A percentile compares a stretch with the other conserved stretches of the same genome.
phyloP scores from a whole-genome alignment of 2,329 filamentous ascomycete species.

The Sporothrix mexicana region DNA sequence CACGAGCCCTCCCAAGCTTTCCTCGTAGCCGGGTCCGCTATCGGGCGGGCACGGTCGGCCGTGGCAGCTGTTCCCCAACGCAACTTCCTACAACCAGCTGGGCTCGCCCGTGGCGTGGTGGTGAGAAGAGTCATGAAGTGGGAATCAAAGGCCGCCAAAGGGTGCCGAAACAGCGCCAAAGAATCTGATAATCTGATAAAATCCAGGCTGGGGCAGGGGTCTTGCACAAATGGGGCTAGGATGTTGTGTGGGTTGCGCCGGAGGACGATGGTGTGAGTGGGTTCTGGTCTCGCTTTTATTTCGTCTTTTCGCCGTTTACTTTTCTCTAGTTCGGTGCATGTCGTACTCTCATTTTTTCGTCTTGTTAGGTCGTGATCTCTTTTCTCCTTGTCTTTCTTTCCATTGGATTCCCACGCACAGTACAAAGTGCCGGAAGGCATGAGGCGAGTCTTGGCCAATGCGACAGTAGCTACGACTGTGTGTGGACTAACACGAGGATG shows the following conservation, averaged over 20 bases:
- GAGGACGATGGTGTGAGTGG: not conserved
- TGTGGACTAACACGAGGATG: not conserved
- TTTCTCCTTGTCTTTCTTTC: not conserved
- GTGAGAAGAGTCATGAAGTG: not conserved
- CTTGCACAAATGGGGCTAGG: constrained; percentile 10
- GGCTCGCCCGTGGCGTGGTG: not conserved
- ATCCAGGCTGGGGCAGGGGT: not conserved
- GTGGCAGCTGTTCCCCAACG: not conserved
- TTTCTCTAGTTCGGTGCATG: not conserved
- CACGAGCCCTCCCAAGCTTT: not conserved
- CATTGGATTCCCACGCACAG: not conserved
- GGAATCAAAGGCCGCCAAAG: not conserved
- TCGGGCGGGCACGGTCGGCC: constrained; percentile 7
- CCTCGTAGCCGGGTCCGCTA: not conserved
- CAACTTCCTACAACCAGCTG: not conserved
- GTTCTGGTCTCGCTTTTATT: not conserved
- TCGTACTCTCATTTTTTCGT: not conserved
- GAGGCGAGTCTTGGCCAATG: not conserved
- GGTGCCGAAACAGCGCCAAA: not conserved
- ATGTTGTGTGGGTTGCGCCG: not conserved
- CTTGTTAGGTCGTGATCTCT: not conserved
- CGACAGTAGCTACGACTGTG: not conserved
- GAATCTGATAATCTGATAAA: constrained; percentile 15
- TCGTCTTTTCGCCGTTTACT: not conserved
- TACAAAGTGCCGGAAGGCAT: constrained; percentile 1